A percentile compares a stretch with the other conserved stretches of the same genome.
Evolutionary conservation across 2,329 filamentous ascomycete genomes (phyloP).

Genomic region (Penicillium sp.): DNA sequence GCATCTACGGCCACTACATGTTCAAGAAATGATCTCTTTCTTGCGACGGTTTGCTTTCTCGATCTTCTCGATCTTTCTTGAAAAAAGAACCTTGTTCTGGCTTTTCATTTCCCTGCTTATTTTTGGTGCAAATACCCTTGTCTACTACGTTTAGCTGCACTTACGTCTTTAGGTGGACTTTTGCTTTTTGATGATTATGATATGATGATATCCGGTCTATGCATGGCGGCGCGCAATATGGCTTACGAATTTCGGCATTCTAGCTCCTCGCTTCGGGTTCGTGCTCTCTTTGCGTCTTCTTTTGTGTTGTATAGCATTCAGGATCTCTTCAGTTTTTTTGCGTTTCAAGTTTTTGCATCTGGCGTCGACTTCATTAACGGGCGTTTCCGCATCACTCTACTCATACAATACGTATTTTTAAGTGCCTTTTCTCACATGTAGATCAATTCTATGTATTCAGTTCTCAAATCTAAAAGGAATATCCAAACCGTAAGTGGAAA

Average conservation of each 20-base stretch:
- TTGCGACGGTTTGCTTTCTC: conserved; percentile 5
- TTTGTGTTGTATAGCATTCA: conserved; percentile 28
- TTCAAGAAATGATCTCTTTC: conserved; percentile 48
- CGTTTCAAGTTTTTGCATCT: conserved; percentile 5
- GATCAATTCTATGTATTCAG: neutral
- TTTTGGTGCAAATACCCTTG: conserved; percentile 23
- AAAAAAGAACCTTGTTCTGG: neutral
- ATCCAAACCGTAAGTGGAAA: neutral
- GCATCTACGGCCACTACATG: conserved; percentile 60
- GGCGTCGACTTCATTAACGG: conserved; percentile 11
- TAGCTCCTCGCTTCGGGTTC: conserved; percentile 27
- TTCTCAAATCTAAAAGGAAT: no score
- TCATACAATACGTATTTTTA: conserved; percentile 4
- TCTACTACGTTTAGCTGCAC: conserved; percentile 4
- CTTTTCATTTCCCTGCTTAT: conserved; percentile 5
- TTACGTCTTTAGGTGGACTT: conserved; percentile 7
- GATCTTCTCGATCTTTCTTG: conserved; percentile 11
- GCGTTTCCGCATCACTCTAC: conserved; percentile 16
- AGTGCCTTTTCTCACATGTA: neutral
- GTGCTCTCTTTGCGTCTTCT: conserved; percentile 24
- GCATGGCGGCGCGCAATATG: conserved; percentile 29
- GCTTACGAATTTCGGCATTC: conserved; percentile 29
- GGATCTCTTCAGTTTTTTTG: conserved; percentile 24
- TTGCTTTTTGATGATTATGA: conserved; percentile 20
- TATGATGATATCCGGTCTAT: conserved; percentile 29